A percentile compares a stretch with the other conserved stretches of the same genome.
Evolutionary conservation across 495 filamentous ascomycete species (phyloP).

Genomic region (Aspergillus haitiensis): DNA sequence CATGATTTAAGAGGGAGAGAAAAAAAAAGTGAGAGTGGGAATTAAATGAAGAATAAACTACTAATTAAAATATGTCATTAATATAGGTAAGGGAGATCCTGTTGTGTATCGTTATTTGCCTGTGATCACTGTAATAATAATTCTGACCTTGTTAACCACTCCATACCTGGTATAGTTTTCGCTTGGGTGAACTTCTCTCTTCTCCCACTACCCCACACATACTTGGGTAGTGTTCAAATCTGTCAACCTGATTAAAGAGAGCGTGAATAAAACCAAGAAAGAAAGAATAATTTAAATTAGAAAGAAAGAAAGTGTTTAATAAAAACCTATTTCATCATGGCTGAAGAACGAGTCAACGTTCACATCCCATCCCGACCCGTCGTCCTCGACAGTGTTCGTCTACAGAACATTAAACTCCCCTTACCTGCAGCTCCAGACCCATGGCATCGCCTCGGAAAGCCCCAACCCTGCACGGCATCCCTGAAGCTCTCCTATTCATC

Average conservation of each 20-base stretch:
- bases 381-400: conserved; percentile 44
- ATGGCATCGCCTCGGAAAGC: conserved; percentile 47
- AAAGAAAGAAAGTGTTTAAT: background rate
- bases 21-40: too few relatives aligned
- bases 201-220: background rate
- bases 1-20: too few relatives aligned
- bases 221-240: background rate
- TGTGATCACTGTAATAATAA: too few relatives aligned
- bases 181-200: background rate
- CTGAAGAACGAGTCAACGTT: conserved; percentile 32
- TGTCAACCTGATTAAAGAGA: background rate
- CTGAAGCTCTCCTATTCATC: conserved; percentile 48
- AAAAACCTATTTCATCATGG: conserved; percentile 26
- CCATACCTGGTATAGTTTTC: background rate
- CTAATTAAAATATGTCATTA: too few relatives aligned
- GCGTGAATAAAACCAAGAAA: background rate
- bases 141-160: background rate
- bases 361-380: conserved; percentile 38
- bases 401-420: conserved; percentile 45
- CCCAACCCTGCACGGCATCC: conserved; percentile 47
- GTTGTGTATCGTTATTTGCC: too few relatives aligned
- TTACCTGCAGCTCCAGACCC: conserved; percentile 46
- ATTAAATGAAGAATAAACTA: too few relatives aligned
- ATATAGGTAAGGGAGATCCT: too few relatives aligned
- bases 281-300: background rate